A percentile compares a stretch with the other conserved stretches of the same genome.
phyloP scores from a whole-genome alignment of 495 filamentous ascomycete species.

The Rusavskia elegans region DNA sequence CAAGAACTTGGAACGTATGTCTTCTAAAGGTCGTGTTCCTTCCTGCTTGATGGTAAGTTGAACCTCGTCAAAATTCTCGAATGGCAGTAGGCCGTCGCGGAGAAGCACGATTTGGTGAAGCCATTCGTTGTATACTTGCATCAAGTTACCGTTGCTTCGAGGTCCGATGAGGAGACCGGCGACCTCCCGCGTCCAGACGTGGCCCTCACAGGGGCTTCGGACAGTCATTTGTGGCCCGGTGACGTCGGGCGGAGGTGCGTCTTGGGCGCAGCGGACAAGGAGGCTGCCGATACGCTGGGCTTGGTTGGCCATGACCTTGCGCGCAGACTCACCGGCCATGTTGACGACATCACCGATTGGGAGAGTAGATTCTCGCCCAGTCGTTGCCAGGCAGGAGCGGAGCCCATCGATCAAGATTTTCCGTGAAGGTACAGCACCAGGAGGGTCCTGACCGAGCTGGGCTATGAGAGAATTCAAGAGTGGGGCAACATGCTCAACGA shows the following conservation, averaged over 20 bases:
- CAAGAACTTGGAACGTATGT: constrained; percentile 13
- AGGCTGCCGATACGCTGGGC: constrained; percentile 15
- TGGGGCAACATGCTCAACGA: constrained; percentile 16
- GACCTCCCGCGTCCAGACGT: constrained; percentile 14
- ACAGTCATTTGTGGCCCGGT: constrained; percentile 3
- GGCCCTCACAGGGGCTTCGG: constrained; percentile 21
- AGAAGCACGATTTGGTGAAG: constrained; percentile 23
- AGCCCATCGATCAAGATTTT: constrained; percentile 15
- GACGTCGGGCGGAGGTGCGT: constrained; percentile 4
- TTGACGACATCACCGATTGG: constrained; percentile 1
- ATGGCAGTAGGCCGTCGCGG: constrained; percentile 19
- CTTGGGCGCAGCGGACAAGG: constrained; percentile 16
- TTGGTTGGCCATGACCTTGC: constrained; percentile 16
- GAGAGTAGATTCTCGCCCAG: constrained; percentile 16
- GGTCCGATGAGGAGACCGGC: constrained; percentile 18
- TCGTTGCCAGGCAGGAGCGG: constrained; percentile 15
- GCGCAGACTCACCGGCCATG: constrained; percentile 8
- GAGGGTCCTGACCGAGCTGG: constrained; percentile 14
- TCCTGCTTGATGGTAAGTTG: constrained; percentile 10
- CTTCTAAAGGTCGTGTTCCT: constrained; percentile 15
- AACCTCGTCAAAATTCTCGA: constrained; percentile 20
- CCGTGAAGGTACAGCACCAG: constrained; percentile 5
- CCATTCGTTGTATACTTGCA: constrained; percentile 23
- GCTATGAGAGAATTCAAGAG: constrained; percentile 17
- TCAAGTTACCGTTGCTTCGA: constrained; percentile 14